A percentile compares a stretch with the other conserved stretches of the same genome.
Evolutionary conservation across 305 asterid genomes (phyloP).

Genomic region (Fraxinus paxiana): DNA sequence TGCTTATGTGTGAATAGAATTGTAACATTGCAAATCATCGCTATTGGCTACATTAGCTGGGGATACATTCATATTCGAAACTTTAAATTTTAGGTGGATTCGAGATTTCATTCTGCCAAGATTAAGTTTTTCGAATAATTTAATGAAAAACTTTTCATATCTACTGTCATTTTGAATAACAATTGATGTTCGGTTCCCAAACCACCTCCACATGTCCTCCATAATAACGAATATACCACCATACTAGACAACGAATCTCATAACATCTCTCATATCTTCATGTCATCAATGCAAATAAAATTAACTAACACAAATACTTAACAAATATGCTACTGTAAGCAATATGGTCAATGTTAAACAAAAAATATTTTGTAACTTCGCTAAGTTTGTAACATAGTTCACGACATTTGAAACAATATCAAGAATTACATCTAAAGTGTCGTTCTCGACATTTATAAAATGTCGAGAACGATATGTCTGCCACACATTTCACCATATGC

Average conservation of each 20-base stretch:
- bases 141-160: no score
- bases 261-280: not conserved
- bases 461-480: not conserved
- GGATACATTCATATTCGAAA: no score
- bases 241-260: not conserved
- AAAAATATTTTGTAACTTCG: not conserved
- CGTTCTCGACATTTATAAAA: not conserved
- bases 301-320: not conserved
- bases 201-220: no score
- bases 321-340: not conserved
- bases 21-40: no score
- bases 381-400: not conserved
- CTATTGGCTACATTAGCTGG: no score
- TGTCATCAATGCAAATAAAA: not conserved
- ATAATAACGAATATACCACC: no score
- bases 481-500: not conserved
- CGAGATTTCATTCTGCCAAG: no score
- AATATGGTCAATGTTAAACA: not conserved
- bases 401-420: not conserved
- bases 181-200: no score
- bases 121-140: no score
- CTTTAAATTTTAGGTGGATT: no score
- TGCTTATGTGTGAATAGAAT: no score
- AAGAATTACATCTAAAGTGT: not conserved
- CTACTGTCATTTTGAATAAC: no score